A percentile compares a stretch with the other conserved stretches of the same genome.
Conservation (phyloP, 192 early-diverging fungal genomes). For the Mortierella antarctica region DNA sequence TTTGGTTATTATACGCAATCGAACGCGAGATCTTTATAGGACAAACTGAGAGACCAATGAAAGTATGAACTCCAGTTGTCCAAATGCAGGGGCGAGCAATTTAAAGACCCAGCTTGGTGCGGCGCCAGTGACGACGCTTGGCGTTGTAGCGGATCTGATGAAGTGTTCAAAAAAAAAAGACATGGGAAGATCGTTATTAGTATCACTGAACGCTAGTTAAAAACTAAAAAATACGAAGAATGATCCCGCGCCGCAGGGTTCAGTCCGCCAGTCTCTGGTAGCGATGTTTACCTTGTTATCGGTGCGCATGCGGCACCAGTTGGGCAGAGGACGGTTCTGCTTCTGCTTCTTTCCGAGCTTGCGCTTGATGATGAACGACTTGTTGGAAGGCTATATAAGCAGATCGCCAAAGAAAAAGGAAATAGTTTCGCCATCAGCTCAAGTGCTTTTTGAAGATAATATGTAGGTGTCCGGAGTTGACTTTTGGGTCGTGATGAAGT, state of each 20-base stretch:
- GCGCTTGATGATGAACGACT: conserved; percentile 97
- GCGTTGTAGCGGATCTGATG: conserved; percentile 87
- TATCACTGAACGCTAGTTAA: not conserved
- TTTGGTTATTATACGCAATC: conserved; percentile 36
- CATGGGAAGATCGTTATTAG: not conserved
- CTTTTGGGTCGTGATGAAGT: not conserved
- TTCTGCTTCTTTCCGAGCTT: conserved; percentile 98
- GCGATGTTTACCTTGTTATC: conserved; percentile 92
- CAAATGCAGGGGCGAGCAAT: conserved; percentile 24
- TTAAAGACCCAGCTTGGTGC: conserved; percentile 98
- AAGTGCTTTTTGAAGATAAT: too few relatives aligned
- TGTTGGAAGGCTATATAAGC: conserved; percentile 88
- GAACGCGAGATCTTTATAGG: conserved; percentile 48
- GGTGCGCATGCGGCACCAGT: conserved; percentile 97
- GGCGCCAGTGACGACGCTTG: conserved; percentile 99
- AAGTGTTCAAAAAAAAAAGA: not conserved
- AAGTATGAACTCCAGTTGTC: conserved; percentile 15
- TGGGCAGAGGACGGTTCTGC: conserved; percentile 98
- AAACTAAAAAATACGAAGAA: not conserved
- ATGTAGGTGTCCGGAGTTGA: too few relatives aligned
- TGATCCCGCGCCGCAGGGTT: not conserved
- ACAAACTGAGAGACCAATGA: conserved; percentile 22
- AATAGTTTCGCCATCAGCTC: too few relatives aligned
- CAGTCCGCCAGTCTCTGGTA: not conserved
- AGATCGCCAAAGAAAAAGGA: not conserved